A percentile compares a stretch with the other conserved stretches of the same genome.
phyloP scores from a whole-genome alignment of 192 early-diverging fungal genomes.

The Coemansia nantahalensis region DNA sequence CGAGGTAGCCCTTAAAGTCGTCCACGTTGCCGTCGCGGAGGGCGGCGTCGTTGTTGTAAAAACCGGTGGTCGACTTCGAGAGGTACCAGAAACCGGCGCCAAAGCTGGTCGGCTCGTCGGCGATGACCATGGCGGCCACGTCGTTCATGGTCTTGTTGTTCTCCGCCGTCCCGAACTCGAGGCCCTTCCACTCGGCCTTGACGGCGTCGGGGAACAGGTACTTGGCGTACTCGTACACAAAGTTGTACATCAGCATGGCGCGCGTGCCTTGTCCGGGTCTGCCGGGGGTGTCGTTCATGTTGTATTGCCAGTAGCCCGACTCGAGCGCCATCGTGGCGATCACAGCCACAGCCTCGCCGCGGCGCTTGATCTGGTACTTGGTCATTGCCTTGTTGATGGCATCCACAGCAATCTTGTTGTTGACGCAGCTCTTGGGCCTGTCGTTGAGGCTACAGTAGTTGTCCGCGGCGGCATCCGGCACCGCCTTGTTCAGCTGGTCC shows the following conservation, averaged over 20 bases:
- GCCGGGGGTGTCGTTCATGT: slow-evolving; percentile 48
- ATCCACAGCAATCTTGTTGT: slow-evolving; percentile 18
- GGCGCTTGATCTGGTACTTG: slow-evolving; percentile 35
- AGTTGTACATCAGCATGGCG: slow-evolving; percentile 35
- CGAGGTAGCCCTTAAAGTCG: slow-evolving; percentile 45
- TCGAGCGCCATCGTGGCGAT: slow-evolving; percentile 48
- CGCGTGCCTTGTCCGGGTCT: slow-evolving; percentile 45
- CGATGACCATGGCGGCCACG: slow-evolving; percentile 27
- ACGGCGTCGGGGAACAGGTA: slow-evolving; percentile 9
- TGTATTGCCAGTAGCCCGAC: slow-evolving; percentile 47
- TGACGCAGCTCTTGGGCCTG: slow-evolving; percentile 23
- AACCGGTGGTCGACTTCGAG: slow-evolving; percentile 11
- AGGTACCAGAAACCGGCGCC: slow-evolving; percentile 51
- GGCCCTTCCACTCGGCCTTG: not conserved
- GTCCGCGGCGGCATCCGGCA: slow-evolving; percentile 12
- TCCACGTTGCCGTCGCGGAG: slow-evolving; percentile 34
- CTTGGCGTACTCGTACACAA: slow-evolving; percentile 23
- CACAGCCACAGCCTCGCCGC: slow-evolving; percentile 34
- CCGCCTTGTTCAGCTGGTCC: slow-evolving; percentile 28
- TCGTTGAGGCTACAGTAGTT: slow-evolving; percentile 15
- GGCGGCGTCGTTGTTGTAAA: slow-evolving; percentile 14
- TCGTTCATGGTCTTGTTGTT: slow-evolving; percentile 10
- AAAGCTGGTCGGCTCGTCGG: slow-evolving; percentile 42
- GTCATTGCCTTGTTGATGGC: slow-evolving; percentile 37
- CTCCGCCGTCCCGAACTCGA: not conserved